Evolutionary conservation across 352 stramenopile species (phyloP).

Genomic region (Phytopythium mirpurense): DNA sequence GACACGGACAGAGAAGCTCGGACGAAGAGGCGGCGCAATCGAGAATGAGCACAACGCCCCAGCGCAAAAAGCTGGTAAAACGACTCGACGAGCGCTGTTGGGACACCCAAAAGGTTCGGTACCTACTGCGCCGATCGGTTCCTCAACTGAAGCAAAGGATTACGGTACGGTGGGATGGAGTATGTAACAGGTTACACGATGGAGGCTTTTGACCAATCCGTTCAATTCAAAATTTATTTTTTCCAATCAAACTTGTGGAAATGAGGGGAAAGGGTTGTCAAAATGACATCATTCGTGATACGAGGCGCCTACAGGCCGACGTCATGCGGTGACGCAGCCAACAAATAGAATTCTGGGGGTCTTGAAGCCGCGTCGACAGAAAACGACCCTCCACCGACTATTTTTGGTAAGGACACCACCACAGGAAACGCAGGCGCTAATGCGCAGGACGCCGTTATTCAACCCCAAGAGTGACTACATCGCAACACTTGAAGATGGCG

Average conservation of each 20-base stretch:
- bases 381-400: slow-evolving; percentile 2
- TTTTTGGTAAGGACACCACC: too few species aligned
- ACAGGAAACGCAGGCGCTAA: not conserved
- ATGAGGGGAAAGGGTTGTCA: not conserved
- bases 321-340: slow-evolving; percentile 21
- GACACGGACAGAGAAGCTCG: not conserved
- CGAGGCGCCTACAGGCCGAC: not conserved
- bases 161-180: too few species aligned
- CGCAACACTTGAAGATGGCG: too few species aligned
- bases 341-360: slow-evolving; percentile 14
- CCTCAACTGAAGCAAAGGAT: not conserved
- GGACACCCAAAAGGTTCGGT: slow-evolving; percentile 5
- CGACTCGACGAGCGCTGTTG: slow-evolving; percentile 17
- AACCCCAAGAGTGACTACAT: too few species aligned
- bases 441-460: too few species aligned
- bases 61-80: slow-evolving; percentile 4
- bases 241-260: too few species aligned
- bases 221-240: not conserved
- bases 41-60: slow-evolving; percentile 1
- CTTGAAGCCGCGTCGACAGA: not conserved
- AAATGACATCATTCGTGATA: slow-evolving; percentile 20
- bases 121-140: not conserved
- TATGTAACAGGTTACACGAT: not conserved
- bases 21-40: slow-evolving; percentile 14
- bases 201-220: slow-evolving; percentile 5